Conservation (phyloP, 2,329 filamentous ascomycete species). For the Coniella vitis region DNA sequence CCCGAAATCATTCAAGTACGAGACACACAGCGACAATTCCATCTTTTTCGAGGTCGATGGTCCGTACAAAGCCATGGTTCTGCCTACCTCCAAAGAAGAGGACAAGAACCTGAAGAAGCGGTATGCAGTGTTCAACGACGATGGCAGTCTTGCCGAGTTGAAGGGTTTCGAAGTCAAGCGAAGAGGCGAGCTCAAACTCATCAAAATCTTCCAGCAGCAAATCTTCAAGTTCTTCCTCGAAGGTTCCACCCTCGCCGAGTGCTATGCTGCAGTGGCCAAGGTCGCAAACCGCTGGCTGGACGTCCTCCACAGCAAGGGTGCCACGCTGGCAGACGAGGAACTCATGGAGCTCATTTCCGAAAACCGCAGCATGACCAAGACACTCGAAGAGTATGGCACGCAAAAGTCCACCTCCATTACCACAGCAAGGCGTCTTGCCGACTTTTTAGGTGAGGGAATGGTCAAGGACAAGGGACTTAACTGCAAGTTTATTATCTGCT, state of each 20-base stretch:
- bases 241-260: constrained; percentile 78
- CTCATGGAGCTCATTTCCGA: constrained; percentile 99
- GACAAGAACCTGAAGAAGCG: constrained; percentile 99
- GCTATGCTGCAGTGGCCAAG: constrained; percentile 84
- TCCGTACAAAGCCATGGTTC: constrained; percentile 93
- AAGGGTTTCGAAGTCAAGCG: constrained; percentile 98
- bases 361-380: constrained; percentile 97
- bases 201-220: constrained; percentile 99
- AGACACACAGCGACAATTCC: constrained; percentile 96
- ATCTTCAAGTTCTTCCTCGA: constrained; percentile 99
- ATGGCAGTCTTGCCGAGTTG: constrained; percentile 87
- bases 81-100: constrained; percentile 96
- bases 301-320: constrained; percentile 80
- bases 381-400: constrained; percentile 86
- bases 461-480: constrained; percentile 98
- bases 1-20: constrained; percentile 74
- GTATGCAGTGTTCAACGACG: constrained; percentile 98
- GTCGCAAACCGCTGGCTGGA: constrained; percentile 97
- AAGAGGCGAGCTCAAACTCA: constrained; percentile 94
- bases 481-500: constrained; percentile 98
- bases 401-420: constrained; percentile 99
- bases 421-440: constrained; percentile 86
- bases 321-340: constrained; percentile 89
- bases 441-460: constrained; percentile 98
- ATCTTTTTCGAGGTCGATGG: constrained; percentile 99